Base-by-base conservation (phyloP, 2,329 filamentous ascomycete genomes). In the Ascochyta clinopodiicola region DNA sequence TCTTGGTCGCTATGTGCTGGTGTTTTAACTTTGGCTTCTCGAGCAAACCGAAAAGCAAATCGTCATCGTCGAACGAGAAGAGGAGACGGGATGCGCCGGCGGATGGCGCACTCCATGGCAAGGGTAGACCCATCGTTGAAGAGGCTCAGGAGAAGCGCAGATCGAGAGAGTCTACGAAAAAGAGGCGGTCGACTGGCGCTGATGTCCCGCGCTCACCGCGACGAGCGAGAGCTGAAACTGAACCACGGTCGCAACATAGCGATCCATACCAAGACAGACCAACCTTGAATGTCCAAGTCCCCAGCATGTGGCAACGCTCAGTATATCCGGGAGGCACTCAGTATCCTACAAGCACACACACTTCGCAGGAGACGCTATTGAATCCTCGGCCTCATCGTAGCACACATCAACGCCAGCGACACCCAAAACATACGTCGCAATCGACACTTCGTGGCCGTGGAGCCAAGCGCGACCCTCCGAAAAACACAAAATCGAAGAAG, bases 1-100 rank as follows among this genome's bases (percentile, higher is more conserved):
- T 60, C 57, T 60, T 64, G 64, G 54, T 70, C 67, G 64, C 66
- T 57, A 75, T 75, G 73, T 75, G 73, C 63, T 74, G 72, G 67
- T 70, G 68, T 60, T 73, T 71, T 59, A 67, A 65, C 44, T 74
- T 73, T 53, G 66, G 67, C 49, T 53, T 66, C 52, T 65, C 69
- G 39, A 64, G 60, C 54, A 68, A 59, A 52, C 69, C 70, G 59
- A 74, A 73, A 60, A 68, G 48, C 45, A 72, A 67, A 46, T 61
- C 35, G 45, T 59, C 61, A 42, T 69, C 71, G 49, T 63, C 64
- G 39, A 49, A 49, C 9, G 64, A 70, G 51, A 70, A 72, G 51
- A 73, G 71, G 61, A 73, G 61, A 63, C 63, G 64, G 52, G 67
- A 68, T 25, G 59, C 51, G 31, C 64, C 62, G 15, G 37, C 49